Base-by-base conservation (phyloP, 2,329 filamentous ascomycete species). In the Periconia sp. region DNA sequence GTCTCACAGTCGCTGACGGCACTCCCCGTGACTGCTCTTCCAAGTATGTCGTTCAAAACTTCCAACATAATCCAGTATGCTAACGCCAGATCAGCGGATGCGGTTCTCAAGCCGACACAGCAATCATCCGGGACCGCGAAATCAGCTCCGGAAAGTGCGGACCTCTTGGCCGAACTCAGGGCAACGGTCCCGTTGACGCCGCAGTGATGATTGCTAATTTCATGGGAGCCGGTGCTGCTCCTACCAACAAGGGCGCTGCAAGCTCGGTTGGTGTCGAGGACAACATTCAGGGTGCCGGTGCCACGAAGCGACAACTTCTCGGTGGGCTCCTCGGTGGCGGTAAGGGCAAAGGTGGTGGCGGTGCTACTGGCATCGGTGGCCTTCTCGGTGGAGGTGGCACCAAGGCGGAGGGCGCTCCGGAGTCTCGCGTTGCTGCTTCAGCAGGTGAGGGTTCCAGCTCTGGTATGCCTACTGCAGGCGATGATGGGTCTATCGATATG, bases 11-110 rank as follows among this genome's bases (percentile, higher is more conserved):
- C 53, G 79, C 80, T 44, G 85, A 89, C 56, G 85, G 85, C 62
- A 88, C 86, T 56, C 86, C 85, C 47, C 84, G 86, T 64, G 85
- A 89, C 73, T 89, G 86, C 73, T 78, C 82, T 50, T 79, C 77
- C 63, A 72, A 72, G 68, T 70, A 59, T 41, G 61, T n/a, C 5
- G 5, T 31, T 23, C 43, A 15, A 30, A 13, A 5, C n/a, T 11
- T 45, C 13, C 17, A 46, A 18, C 33, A 11, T 35, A 3, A 30
- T 30, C 23, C 17, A 41, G 2, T 9, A 20, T 8, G 52, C 62
- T 70, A 49, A 71, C 52, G 45, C 8, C 13, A 31, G 2, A 9
- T 11, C 30, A 71, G 68, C 53, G 63, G 73, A 45, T 89, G 86
- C 65, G 86, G 86, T 55, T 81, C 85, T 15, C 82, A 89, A 68